phyloP scores from a whole-genome alignment of 2,329 filamentous ascomycete genomes.

The Chaetomiaceae sp. region DNA sequence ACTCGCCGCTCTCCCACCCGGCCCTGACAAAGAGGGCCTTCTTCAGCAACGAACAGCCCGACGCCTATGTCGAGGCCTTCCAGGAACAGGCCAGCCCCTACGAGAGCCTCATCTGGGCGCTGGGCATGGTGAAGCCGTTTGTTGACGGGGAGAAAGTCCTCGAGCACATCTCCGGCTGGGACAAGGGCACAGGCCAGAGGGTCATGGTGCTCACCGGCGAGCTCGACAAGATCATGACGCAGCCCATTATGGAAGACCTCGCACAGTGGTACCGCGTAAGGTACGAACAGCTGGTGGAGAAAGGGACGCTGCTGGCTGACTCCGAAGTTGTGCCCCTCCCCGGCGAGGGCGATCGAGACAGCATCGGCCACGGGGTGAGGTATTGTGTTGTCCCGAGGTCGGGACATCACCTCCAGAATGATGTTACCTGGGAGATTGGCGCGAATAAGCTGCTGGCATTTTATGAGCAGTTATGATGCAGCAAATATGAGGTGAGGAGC shows the following conservation, averaged over 20 bases:
- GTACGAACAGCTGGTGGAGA: conserved; percentile 29
- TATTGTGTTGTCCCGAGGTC: conserved; percentile 39
- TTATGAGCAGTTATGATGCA: conserved; percentile 31
- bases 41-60: conserved; percentile 42
- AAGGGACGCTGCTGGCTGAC: conserved; percentile 30
- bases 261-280: conserved; percentile 35
- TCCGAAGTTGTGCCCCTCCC: conserved; percentile 14
- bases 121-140: conserved; percentile 44
- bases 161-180: conserved; percentile 31
- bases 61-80: conserved; percentile 38
- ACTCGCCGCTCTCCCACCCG: conserved; percentile 48
- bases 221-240: conserved; percentile 39
- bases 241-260: conserved; percentile 34
- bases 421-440: conserved; percentile 44
- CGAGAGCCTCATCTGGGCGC: conserved; percentile 49
- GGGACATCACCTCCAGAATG: conserved; percentile 51
- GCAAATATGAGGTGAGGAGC: too few species aligned
- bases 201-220: conserved; percentile 38
- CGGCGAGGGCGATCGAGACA: conserved; percentile 27
- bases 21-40: conserved; percentile 45
- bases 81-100: conserved; percentile 42
- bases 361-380: conserved; percentile 35
- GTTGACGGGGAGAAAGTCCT: conserved; percentile 38
- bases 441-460: conserved; percentile 42
- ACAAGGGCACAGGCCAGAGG: conserved; percentile 23